Evolutionary conservation across 192 early-diverging fungal species (phyloP).

Genomic region (Coemansia sp.): DNA sequence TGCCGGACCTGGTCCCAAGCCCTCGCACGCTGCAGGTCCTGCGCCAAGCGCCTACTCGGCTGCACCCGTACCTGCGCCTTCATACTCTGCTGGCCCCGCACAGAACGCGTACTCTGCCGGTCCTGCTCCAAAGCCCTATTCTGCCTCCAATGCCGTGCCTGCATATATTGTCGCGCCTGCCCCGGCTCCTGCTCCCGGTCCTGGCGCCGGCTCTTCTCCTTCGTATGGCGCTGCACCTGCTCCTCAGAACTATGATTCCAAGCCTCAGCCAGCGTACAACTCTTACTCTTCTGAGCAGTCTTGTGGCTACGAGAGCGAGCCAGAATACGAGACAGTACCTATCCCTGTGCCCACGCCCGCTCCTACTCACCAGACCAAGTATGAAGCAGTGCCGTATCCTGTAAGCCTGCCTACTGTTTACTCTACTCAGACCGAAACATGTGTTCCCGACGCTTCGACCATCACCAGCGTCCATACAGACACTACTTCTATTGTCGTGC

Average conservation of each 20-base stretch:
- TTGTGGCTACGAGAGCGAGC: constrained; percentile 5
- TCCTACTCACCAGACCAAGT: constrained; percentile 2
- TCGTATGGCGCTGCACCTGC: constrained; percentile 3
- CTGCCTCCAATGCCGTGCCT: not conserved
- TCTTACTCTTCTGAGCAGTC: not conserved
- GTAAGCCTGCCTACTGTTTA: constrained; percentile 25
- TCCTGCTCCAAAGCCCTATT: not conserved
- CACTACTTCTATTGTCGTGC: constrained; percentile 23
- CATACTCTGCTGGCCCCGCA: not conserved
- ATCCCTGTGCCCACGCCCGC: constrained; percentile 10
- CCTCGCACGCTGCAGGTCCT: constrained; percentile 1
- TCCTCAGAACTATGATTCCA: not conserved
- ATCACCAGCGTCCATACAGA: constrained; percentile 28
- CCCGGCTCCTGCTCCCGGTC: not conserved
- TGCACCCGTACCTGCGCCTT: constrained; percentile 1
- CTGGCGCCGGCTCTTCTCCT: not conserved
- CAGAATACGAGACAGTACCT: constrained; percentile 2
- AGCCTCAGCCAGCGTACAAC: not conserved
- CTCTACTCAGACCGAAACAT: constrained; percentile 35
- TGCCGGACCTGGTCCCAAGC: not conserved
- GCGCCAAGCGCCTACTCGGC: constrained; percentile 9
- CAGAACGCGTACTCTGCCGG: not conserved
- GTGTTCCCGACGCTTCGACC: constrained; percentile 19
- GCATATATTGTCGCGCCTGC: not conserved
- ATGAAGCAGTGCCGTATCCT: constrained; percentile 8